These are phyloP conservation scores for Gossypium trilobum DNA, from an alignment of 441 rosid genomes.

Conservation along the genomic window DNA sequence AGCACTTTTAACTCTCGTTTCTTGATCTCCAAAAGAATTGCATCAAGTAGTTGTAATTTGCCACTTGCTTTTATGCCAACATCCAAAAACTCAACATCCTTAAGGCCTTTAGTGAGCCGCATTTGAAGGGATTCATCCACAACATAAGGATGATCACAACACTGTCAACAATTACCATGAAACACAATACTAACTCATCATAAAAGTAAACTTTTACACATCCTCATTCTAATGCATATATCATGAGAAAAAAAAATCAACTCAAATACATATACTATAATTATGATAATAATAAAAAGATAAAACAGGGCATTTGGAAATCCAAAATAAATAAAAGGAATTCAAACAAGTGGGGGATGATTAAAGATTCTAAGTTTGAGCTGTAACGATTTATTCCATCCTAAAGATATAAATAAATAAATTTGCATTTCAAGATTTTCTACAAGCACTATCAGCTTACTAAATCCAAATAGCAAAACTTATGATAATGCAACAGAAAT, in stretches of 20 bases:
- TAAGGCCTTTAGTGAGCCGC: constrained; percentile 31
- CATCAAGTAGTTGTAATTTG: constrained; percentile 68
- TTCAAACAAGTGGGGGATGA: not conserved
- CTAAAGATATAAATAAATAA: not conserved
- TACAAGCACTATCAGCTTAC: not conserved
- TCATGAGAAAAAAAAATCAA: not conserved
- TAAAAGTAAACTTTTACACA: not conserved
- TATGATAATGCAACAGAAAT: not conserved
- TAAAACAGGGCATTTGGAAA: not conserved
- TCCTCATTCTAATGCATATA: not conserved
- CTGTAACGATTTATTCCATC: not conserved
- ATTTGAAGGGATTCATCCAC: constrained; percentile 37
- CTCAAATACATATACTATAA: not conserved
- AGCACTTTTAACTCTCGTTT: constrained; percentile 53
- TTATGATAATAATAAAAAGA: not conserved
- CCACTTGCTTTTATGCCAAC: constrained; percentile 85
- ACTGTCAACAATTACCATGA: constrained; percentile 43
- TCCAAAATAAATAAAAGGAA: not conserved
- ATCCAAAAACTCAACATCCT: constrained; percentile 39
- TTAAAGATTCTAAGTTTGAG: not conserved
- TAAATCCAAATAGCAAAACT: not conserved
- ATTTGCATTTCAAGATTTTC: not conserved
- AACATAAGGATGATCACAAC: constrained; percentile 86
- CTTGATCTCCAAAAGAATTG: constrained; percentile 57
- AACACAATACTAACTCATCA: not conserved